Evolutionary conservation across 495 filamentous ascomycete genomes (phyloP).

Genomic region (Hyaloscypha hepaticicola): DNA sequence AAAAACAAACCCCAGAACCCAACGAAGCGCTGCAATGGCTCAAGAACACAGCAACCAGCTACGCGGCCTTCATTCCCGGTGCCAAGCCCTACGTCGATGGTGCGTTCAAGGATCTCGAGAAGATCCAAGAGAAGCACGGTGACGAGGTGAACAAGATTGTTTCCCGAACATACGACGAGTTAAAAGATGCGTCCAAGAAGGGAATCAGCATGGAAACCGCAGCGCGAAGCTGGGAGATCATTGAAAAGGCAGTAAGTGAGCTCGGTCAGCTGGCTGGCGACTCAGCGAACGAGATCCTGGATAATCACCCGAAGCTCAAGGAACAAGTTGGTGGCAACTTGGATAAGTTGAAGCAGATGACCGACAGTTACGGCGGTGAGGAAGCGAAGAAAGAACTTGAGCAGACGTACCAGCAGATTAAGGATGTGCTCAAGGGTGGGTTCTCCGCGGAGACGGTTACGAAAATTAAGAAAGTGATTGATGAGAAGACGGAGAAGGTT

Average conservation of each 20-base stretch:
- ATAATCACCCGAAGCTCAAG: slow-evolving; percentile 66
- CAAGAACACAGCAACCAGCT: slow-evolving; percentile 55
- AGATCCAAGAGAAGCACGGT: slow-evolving; percentile 54
- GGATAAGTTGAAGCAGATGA: slow-evolving; percentile 61
- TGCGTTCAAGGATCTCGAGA: slow-evolving; percentile 62
- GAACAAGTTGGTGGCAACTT: slow-evolving; percentile 63
- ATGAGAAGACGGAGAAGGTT: slow-evolving; percentile 62
- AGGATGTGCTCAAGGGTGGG: slow-evolving; percentile 52
- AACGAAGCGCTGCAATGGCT: slow-evolving; percentile 58
- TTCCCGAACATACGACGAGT: slow-evolving; percentile 55
- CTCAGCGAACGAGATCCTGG: slow-evolving; percentile 54
- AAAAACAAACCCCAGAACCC: slow-evolving; percentile 54
- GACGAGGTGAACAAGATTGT: slow-evolving; percentile 64
- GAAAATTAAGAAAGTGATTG: slow-evolving; percentile 57
- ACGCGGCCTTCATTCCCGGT: slow-evolving; percentile 67
- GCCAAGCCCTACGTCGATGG: slow-evolving; percentile 57
- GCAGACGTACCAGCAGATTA: slow-evolving; percentile 60
- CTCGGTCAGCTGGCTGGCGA: slow-evolving; percentile 55
- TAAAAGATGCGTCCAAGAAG: slow-evolving; percentile 48
- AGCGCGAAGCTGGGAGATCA: slow-evolving; percentile 48
- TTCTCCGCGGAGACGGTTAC: slow-evolving; percentile 46
- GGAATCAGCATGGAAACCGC: slow-evolving; percentile 54
- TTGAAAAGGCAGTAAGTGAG: slow-evolving; percentile 51
- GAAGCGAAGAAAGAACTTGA: slow-evolving; percentile 69
- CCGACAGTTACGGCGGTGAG: slow-evolving; percentile 57